Evolutionary conservation across 2,329 filamentous ascomycete genomes (phyloP).

Genomic region (Fusarium sp.): DNA sequence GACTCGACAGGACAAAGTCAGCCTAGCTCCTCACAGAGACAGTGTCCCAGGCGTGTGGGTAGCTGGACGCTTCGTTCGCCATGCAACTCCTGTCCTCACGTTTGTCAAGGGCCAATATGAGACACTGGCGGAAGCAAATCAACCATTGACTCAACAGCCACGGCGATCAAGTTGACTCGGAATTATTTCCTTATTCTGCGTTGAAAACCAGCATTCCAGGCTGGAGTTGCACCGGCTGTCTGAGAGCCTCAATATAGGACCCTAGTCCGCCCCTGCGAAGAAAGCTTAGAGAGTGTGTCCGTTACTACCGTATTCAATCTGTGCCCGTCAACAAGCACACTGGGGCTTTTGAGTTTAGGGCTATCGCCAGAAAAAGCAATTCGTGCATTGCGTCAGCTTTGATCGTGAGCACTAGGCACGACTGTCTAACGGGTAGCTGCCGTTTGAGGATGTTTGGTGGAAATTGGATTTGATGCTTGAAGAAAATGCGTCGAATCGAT

Average conservation of each 20-base stretch:
- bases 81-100: constrained; percentile 35
- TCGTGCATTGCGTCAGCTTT: constrained; percentile 44
- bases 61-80: constrained; percentile 35
- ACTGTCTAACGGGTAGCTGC: constrained; percentile 32
- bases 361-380: constrained; percentile 43
- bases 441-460: constrained; percentile 38
- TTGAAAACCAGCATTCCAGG: constrained; percentile 31
- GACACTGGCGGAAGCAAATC: constrained; percentile 19
- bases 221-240: neutral
- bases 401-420: constrained; percentile 41
- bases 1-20: constrained; percentile 11
- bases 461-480: constrained; percentile 29
- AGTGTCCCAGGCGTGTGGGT: constrained; percentile 30
- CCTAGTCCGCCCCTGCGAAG: constrained; percentile 23
- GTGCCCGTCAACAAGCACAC: constrained; percentile 36
- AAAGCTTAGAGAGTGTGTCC: constrained; percentile 14
- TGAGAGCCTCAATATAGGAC: constrained; percentile 36
- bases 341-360: constrained; percentile 39
- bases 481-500: constrained; percentile 10
- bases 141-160: constrained; percentile 9
- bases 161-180: constrained; percentile 24
- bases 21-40: constrained; percentile 31
- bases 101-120: constrained; percentile 30
- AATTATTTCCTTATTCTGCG: constrained; percentile 18
- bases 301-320: neutral